These are phyloP conservation scores for Carex kokanica DNA, from an alignment of 176 grass and related monocot species.

Conservation along the genomic window DNA sequence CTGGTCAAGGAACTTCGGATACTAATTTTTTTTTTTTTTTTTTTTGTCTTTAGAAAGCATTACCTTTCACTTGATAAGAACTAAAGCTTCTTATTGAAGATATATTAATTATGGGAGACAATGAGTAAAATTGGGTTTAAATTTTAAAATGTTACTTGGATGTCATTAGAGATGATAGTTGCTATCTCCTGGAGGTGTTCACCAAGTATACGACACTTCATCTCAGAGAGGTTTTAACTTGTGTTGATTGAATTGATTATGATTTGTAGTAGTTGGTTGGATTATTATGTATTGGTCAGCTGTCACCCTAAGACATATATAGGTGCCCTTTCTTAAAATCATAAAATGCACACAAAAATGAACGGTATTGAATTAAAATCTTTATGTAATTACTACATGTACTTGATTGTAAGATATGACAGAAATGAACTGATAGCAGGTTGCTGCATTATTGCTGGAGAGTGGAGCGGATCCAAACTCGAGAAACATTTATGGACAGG, in stretches of 20 bases:
- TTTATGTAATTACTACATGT: background rate
- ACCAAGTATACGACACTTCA: background rate
- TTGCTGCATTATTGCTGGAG: slow-evolving; percentile 60
- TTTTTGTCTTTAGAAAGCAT: background rate
- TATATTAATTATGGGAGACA: background rate
- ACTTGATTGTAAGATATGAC: slow-evolving; percentile 1
- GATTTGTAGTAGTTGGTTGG: background rate
- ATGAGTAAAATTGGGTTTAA: background rate
- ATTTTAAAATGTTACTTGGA: background rate
- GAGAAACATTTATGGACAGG: slow-evolving; percentile 68
- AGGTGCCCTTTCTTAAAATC: background rate
- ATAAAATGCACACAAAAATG: background rate
- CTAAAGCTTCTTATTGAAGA: background rate
- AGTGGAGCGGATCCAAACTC: slow-evolving; percentile 60
- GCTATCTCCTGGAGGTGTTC: background rate
- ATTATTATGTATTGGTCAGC: background rate
- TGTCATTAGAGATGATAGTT: background rate
- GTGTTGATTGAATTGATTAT: background rate
- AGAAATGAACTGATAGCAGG: slow-evolving; percentile 35
- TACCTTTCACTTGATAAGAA: background rate
- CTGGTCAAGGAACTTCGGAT: background rate
- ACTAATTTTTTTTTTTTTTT: background rate
- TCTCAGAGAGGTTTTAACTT: background rate
- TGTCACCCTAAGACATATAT: background rate
- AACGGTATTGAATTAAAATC: background rate